Evolutionary conservation across 805 yeast species (phyloP), one percentile per base, ranked within the genome.

Genomic region (Torulaspora gathmanii): DNA sequence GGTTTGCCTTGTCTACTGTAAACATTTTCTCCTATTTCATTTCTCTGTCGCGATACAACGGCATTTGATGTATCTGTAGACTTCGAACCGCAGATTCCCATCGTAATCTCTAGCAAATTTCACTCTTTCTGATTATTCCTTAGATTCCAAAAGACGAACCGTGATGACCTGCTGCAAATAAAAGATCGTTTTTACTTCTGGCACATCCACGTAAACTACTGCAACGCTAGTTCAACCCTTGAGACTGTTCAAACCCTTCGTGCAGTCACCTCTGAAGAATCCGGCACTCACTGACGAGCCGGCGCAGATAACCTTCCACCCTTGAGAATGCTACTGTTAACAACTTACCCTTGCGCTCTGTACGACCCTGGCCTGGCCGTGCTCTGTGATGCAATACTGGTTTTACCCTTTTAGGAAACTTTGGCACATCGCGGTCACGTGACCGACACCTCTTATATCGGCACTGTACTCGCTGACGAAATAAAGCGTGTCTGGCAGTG

Each of bases 71-170:
- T 19, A 27, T 35, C 43, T 11, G 29, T 36, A 20, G 33, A 19
- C 35, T 48, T 48, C 2, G 51, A 48, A 16, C 49, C 49, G 40
- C 51, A 48, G 29, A 48, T 27, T 15, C 51, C 51, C 51, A 48
- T 48, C 26, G 25, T 22, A 10, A 22, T 44, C 27, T 4, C 29
- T 13, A 29, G 12, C 28, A 12, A 20, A 7, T 16, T 30, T 13
- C 6, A 3, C 15, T 9, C 3, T 17, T 20, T 20, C 8, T 19
- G 9, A 9, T 23, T 11, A 19, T 6, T 3, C n/a, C 5, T 3
- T 16, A 30, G 3, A 11, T 4, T 4, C 12, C 23, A 27, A 16
- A 4, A 11, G 8, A 22, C 9, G 17, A 22, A 20, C n/a, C 20
- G 9, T 9, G 29, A 20, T n/a, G 19, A 12, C 23, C 25, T 22